Conservation (phyloP, 768 basidiomycete genomes). For the Lactarius indigo region DNA sequence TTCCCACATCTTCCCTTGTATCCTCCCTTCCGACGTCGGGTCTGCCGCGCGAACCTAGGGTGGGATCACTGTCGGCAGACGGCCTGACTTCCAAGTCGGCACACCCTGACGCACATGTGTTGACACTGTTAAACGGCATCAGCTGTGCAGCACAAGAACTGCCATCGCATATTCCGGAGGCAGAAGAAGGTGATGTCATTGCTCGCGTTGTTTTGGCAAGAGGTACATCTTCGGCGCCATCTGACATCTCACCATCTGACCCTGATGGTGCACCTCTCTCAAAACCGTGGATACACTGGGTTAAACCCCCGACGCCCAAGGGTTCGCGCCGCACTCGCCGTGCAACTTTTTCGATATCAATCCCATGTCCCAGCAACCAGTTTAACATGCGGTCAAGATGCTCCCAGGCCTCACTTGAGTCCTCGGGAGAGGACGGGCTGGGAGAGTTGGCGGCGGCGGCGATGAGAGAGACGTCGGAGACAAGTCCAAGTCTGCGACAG, state of each 20-base stretch:
- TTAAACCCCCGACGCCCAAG: background rate
- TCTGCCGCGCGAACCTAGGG: too few relatives aligned
- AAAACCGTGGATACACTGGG: too few relatives aligned
- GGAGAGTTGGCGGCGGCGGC: too few relatives aligned
- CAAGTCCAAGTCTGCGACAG: too few relatives aligned
- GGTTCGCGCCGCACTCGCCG: background rate
- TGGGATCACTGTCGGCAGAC: too few relatives aligned
- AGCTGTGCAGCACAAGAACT: background rate
- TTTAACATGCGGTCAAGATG: background rate
- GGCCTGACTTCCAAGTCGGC: background rate
- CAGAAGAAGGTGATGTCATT: background rate
- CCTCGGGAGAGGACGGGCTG: too few relatives aligned
- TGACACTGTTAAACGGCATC: background rate
- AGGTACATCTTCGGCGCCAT: background rate
- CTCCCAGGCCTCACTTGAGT: background rate
- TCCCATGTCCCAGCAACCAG: background rate
- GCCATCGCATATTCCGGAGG: background rate
- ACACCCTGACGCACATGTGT: background rate
- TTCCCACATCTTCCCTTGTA: too few relatives aligned
- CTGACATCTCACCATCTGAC: too few relatives aligned
- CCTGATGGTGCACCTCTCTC: too few relatives aligned
- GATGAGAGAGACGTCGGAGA: too few relatives aligned
- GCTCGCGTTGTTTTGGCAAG: background rate
- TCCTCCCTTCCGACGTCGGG: too few relatives aligned
- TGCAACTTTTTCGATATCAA: background rate